A percentile compares a stretch with the other conserved stretches of the same genome.
Conservation (phyloP, 495 filamentous ascomycete species). For the Pyronema omphalodes region DNA sequence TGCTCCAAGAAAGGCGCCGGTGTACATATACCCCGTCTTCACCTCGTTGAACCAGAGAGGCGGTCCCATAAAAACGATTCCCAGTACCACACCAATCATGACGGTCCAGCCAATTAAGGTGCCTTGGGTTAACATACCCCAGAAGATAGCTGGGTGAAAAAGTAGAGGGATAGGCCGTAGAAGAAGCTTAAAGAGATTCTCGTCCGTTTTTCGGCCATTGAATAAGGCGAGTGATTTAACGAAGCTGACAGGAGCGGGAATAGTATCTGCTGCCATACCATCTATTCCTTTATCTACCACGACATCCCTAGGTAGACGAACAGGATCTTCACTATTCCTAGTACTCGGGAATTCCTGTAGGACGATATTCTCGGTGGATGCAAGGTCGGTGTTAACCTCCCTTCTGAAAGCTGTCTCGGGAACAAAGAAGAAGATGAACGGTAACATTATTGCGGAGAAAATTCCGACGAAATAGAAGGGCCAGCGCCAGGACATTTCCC, state of each 20-base stretch:
- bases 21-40: constrained; percentile 73
- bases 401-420: constrained; percentile 72
- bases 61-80: constrained; percentile 59
- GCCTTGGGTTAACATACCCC: constrained; percentile 81
- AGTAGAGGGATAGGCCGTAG: constrained; percentile 46
- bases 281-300: neutral
- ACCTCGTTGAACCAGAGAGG: constrained; percentile 71
- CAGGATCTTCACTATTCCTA: neutral
- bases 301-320: no score
- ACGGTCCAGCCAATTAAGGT: constrained; percentile 89
- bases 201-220: constrained; percentile 57
- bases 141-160: constrained; percentile 69
- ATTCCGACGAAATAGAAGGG: constrained; percentile 60
- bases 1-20: constrained; percentile 73
- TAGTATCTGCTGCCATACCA: neutral
- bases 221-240: constrained; percentile 44
- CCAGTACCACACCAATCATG: constrained; percentile 75
- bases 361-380: constrained; percentile 10
- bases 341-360: neutral
- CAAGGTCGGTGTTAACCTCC: constrained; percentile 45
- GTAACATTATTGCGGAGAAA: constrained; percentile 43
- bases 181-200: constrained; percentile 46
- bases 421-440: constrained; percentile 54
- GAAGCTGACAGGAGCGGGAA: constrained; percentile 19
- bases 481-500: constrained; percentile 58